These are phyloP conservation scores for Diospyros lotus DNA, from an alignment of 148 eudicot genomes.

Conservation along the genomic window DNA sequence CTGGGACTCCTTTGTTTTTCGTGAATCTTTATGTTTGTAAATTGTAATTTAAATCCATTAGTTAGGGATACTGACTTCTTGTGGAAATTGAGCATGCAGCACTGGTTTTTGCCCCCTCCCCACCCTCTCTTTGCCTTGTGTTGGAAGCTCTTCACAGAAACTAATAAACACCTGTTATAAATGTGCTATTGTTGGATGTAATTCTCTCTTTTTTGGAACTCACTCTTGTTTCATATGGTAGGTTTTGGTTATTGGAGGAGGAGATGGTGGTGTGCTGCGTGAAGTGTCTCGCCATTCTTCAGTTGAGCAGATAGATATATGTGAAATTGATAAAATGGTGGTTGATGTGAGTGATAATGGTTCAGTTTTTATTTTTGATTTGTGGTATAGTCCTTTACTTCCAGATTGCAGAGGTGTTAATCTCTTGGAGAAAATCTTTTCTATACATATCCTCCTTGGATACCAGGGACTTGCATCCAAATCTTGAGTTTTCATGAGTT, in stretches of 20 bases:
- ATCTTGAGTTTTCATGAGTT: not conserved
- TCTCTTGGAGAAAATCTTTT: not conserved
- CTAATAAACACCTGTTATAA: not conserved
- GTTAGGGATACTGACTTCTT: not conserved
- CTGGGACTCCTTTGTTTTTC: not conserved
- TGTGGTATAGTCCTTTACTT: not conserved
- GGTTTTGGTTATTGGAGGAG: slow-evolving; percentile 97
- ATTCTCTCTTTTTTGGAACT: slow-evolving; percentile 8
- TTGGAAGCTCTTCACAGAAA: not conserved
- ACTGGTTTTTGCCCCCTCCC: not conserved
- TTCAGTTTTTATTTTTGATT: not conserved
- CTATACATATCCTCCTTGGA: not conserved
- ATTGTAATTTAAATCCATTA: not conserved
- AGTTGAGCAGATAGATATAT: slow-evolving; percentile 81
- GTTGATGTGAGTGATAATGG: slow-evolving; percentile 59
- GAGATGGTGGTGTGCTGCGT: slow-evolving; percentile 95
- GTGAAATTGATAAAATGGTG: slow-evolving; percentile 97
- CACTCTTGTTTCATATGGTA: slow-evolving; percentile 21
- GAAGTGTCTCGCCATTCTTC: slow-evolving; percentile 84
- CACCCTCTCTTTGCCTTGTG: not conserved
- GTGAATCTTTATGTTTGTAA: not conserved
- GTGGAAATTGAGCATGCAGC: not conserved
- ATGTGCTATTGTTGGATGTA: not conserved
- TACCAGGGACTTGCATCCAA: not conserved
- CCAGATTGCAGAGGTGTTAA: not conserved